phyloP scores from a whole-genome alignment of 495 filamentous ascomycete species.

The Aspergillus haitiensis region DNA sequence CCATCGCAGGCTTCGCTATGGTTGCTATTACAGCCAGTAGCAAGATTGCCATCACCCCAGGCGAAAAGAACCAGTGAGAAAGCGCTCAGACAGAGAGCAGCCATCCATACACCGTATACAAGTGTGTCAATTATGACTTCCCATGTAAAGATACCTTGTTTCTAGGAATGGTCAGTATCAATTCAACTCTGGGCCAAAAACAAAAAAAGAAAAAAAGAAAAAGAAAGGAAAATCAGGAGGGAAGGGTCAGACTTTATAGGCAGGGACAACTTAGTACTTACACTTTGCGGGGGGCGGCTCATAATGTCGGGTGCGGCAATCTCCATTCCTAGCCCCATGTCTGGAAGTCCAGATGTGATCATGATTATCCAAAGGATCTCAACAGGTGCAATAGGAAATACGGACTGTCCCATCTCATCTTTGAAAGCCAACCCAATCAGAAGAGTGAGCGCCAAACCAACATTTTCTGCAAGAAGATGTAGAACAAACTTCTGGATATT shows the following conservation, averaged over 20 bases:
- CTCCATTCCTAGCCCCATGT: conserved; percentile 76
- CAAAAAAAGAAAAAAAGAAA: too few relatives aligned
- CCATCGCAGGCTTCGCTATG: conserved; percentile 58
- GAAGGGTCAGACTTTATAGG: neutral
- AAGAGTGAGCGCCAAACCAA: conserved; percentile 66
- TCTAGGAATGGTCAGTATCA: conserved; percentile 43
- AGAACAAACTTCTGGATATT: conserved; percentile 79
- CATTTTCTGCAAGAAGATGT: conserved; percentile 71
- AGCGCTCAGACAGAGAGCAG: conserved; percentile 61
- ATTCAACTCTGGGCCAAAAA: conserved; percentile 9
- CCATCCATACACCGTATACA: conserved; percentile 71
- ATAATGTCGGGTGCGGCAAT: conserved; percentile 65
- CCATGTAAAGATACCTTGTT: conserved; percentile 67
- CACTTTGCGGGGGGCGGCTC: conserved; percentile 62
- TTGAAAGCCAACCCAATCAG: conserved; percentile 74
- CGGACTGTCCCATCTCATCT: conserved; percentile 60
- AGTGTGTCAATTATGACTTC: conserved; percentile 68
- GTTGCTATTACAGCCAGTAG: conserved; percentile 59
- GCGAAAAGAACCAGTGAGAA: conserved; percentile 67
- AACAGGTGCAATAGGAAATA: conserved; percentile 71
- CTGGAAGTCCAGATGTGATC: conserved; percentile 70
- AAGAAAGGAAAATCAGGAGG: too few relatives aligned
- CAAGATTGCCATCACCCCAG: conserved; percentile 66
- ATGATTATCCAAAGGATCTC: conserved; percentile 80
- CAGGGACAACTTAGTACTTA: conserved; percentile 25